Conservation (phyloP, 2,329 filamentous ascomycete species). For the Calonectria crousiana region DNA sequence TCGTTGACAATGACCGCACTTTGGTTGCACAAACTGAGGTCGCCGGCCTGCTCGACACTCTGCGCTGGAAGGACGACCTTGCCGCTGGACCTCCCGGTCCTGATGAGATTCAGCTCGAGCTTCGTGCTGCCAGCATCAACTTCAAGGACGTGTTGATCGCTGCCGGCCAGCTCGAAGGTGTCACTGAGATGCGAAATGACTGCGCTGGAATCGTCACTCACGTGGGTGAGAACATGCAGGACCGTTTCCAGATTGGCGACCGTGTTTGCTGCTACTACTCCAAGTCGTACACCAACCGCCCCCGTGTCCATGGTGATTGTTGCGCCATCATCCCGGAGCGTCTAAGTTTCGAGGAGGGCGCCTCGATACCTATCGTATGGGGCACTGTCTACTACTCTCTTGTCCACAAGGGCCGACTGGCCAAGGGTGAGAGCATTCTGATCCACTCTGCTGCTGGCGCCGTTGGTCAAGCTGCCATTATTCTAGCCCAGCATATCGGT, state of each 20-base stretch:
- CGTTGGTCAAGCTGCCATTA: conserved; percentile 20
- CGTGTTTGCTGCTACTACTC: conserved; percentile 15
- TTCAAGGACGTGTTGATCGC: conserved; percentile 18
- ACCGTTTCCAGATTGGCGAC: conserved; percentile 11
- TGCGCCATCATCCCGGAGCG: conserved; percentile 13
- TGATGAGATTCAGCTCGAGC: conserved; percentile 16
- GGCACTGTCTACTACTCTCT: conserved; percentile 26
- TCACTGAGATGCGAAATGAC: conserved; percentile 13
- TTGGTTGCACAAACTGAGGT: conserved; percentile 15
- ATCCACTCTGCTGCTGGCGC: conserved; percentile 23
- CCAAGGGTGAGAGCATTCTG: conserved; percentile 29
- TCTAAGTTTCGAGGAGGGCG: conserved; percentile 24
- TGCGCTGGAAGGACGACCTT: conserved; percentile 18
- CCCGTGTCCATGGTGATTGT: conserved; percentile 11
- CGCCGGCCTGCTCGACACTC: conserved; percentile 12
- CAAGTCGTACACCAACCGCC: conserved; percentile 1
- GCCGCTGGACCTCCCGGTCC: conserved; percentile 11
- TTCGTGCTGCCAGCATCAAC: conserved; percentile 14
- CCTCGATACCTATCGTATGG: conserved; percentile 22
- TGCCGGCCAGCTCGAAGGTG: neutral
- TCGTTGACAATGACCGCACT: conserved; percentile 12
- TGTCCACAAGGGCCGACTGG: conserved; percentile 4
- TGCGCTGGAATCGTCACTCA: conserved; percentile 19
- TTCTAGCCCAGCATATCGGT: conserved; percentile 12
- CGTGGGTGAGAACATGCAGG: conserved; percentile 14